Base-by-base conservation (phyloP, 106 monocot genomes). In the Dioscorea dumetorum region DNA sequence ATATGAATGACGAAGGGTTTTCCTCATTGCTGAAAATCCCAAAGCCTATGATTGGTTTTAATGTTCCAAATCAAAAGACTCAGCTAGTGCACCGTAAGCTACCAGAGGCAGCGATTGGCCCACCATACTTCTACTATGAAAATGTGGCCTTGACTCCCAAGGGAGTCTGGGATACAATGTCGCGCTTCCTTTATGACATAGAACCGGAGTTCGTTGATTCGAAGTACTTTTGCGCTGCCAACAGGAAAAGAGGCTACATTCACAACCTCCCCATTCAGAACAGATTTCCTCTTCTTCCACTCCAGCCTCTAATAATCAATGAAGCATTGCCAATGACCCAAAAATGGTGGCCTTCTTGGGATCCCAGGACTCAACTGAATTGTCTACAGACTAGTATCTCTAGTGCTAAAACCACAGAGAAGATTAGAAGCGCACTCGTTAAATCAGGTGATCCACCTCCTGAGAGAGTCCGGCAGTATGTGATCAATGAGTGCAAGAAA, bases 181-280 rank as follows among this genome's bases (percentile, higher is more conserved):
- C 93, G 8, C 64, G 83, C 1, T 82, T 79, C 51, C 51, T 93
- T 0, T 82, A 90, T 67, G 83, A 77, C n/a, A 74, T 94, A 9
- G 69, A 87, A 61, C 94, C 94, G 0, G 94, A 94, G 62, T 94
- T 90, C 70, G 90, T 94, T 0, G 87, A 90, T 66, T 87, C 94
- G 0, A 85, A 85, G 72, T 79, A 70, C 67, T 91, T 88, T 61
- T 90, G 76, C 16, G 85, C 90, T 9, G 73, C 87, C 20, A 68
- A 72, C 1, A 75, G 85, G 24, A 85, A 94, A 62, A 72, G 84
- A 24, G 90, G 87, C 1, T 94, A 90, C 34, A 67, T 90, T 19
- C 90, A 90, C 57, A 94, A 90, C 51, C 85, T 90, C 22, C 94
- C 94, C 0, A 78, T 90, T 34, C 60, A 71, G 8, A 72, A 78